Percentiles rank a stretch among this genome's conserved stretches.
These are phyloP conservation scores for Phyllosticta citriasiana DNA, from an alignment of 2,329 filamentous ascomycete species.

Conservation along the genomic window DNA sequence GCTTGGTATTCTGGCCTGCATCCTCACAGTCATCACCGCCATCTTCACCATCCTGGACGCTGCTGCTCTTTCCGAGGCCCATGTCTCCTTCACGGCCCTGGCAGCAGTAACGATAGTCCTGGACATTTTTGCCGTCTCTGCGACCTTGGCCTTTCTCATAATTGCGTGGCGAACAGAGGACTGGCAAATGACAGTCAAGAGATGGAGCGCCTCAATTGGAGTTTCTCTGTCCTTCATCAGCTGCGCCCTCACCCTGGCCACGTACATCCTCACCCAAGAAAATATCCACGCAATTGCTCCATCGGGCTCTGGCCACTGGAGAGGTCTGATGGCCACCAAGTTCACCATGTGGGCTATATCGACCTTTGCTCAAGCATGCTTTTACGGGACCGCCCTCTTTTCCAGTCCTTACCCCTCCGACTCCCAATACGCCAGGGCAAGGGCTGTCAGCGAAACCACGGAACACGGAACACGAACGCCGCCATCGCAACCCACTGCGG, in stretches of 20 bases:
- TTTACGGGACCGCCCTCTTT: conserved; percentile 15
- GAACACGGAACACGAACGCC: background rate
- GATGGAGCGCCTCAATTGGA: background rate
- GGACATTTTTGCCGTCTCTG: conserved; percentile 13
- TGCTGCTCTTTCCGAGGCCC: conserved; percentile 19
- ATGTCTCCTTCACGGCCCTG: conserved; percentile 18
- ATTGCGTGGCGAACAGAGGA: conserved; percentile 16
- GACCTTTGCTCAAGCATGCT: conserved; percentile 19
- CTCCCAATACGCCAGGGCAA: background rate
- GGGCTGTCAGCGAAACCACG: background rate
- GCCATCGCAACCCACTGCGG: background rate
- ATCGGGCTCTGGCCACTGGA: conserved; percentile 13
- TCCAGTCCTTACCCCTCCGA: background rate
- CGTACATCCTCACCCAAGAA: conserved; percentile 5
- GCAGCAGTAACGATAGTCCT: conserved; percentile 9
- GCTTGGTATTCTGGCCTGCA: conserved; percentile 24
- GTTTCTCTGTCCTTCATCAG: conserved; percentile 5
- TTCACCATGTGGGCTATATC: conserved; percentile 26
- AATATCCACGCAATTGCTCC: conserved; percentile 9
- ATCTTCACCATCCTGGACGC: conserved; percentile 28
- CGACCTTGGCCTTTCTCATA: conserved; percentile 21
- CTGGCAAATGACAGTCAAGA: background rate
- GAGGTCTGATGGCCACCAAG: conserved; percentile 23
- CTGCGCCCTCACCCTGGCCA: conserved; percentile 7
- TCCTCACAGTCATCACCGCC: conserved; percentile 26